Evolutionary conservation across 1,139 yeast species (phyloP).

Genomic region (Pichia sp.): DNA sequence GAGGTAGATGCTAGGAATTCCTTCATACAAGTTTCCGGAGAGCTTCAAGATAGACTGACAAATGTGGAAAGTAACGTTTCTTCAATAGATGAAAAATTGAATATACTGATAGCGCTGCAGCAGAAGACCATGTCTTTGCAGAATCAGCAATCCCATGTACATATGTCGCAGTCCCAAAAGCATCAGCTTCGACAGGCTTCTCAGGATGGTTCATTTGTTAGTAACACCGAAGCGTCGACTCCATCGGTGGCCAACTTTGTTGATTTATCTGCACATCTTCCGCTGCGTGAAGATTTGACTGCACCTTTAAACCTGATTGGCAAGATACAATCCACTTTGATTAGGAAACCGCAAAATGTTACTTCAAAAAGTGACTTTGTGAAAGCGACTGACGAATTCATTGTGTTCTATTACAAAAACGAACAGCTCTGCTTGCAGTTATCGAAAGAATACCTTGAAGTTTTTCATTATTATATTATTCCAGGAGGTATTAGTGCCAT

Average conservation of each 20-base stretch:
- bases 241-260: slow-evolving; percentile 4
- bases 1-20: background rate
- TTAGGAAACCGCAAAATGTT: slow-evolving; percentile 22
- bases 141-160: background rate
- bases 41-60: background rate
- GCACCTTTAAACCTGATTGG: slow-evolving; percentile 42
- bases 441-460: slow-evolving; percentile 40
- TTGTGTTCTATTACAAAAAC: slow-evolving; percentile 39
- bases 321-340: slow-evolving; percentile 36
- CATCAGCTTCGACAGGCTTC: background rate
- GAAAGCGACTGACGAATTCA: slow-evolving; percentile 35
- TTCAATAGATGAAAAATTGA: background rate
- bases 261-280: slow-evolving; percentile 5
- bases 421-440: slow-evolving; percentile 38
- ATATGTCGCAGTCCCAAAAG: background rate
- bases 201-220: slow-evolving; percentile 5
- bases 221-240: slow-evolving; percentile 3
- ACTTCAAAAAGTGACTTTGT: slow-evolving; percentile 26
- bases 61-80: background rate
- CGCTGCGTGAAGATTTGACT: slow-evolving; percentile 16
- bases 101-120: background rate
- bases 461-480: slow-evolving; percentile 50
- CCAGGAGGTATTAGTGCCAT: slow-evolving; percentile 49
- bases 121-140: background rate
- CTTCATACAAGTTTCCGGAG: background rate